Percentiles rank a stretch among this genome's conserved stretches.
Evolutionary conservation across 2,329 filamentous ascomycete genomes (phyloP).

Genomic region (Aureobasidium pullulans): DNA sequence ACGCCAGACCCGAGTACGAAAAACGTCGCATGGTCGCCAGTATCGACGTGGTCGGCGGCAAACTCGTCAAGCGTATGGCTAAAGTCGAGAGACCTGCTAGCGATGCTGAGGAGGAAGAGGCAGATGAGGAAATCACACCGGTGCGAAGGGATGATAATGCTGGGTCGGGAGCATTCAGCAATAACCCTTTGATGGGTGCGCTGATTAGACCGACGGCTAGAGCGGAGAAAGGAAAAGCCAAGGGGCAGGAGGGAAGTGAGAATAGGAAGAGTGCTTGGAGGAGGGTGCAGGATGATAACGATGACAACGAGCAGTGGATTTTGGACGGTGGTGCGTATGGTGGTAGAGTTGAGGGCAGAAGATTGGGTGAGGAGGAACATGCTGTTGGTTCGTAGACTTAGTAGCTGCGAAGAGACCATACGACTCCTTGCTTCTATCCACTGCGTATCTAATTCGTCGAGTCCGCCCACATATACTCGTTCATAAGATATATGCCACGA

Average conservation of each 20-base stretch:
- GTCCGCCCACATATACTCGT: no score
- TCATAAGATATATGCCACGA: no score
- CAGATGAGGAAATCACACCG: constrained; percentile 27
- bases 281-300: constrained; percentile 45
- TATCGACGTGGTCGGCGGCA: constrained; percentile 72
- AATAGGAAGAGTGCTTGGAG: constrained; percentile 37
- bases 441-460: no score
- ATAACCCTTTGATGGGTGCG: constrained; percentile 59
- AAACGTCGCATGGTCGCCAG: constrained; percentile 78
- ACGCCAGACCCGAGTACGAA: constrained; percentile 77
- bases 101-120: constrained; percentile 46
- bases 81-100: constrained; percentile 49
- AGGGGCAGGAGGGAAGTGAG: constrained; percentile 25
- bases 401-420: no score
- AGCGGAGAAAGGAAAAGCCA: constrained; percentile 47
- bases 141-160: constrained; percentile 22
- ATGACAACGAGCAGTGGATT: constrained; percentile 48
- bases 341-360: constrained; percentile 22
- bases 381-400: constrained; percentile 17
- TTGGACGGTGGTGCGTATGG: constrained; percentile 45
- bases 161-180: constrained; percentile 52
- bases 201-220: constrained; percentile 57
- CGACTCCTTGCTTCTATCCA: no score
- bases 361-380: constrained; percentile 23
- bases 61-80: constrained; percentile 65